Evolutionary conservation across 2,329 filamentous ascomycete species (phyloP), one percentile per base, ranked within the genome.

Genomic region (Amphichorda felina): DNA sequence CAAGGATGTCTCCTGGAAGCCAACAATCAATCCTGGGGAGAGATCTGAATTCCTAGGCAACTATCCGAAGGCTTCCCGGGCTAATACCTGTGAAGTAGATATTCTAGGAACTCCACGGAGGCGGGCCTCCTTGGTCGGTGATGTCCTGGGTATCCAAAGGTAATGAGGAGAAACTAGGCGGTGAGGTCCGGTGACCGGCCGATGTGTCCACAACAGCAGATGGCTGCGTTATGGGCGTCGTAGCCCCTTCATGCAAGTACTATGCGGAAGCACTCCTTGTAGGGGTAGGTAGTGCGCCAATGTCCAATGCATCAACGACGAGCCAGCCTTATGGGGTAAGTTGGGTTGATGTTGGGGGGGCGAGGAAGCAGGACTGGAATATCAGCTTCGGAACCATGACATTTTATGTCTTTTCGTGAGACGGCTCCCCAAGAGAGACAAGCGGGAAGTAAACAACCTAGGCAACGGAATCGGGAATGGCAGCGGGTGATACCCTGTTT

Each of bases 321-420:
- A 19, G 25, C 25, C 25, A 35, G 24, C 33, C 33, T 35, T 22
- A 26, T 15, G n/a, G 33, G 22, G 33, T 35, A 4, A 22, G 27
- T 16, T 36, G 16, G 30, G 24, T 34, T 13, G 24, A 14, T 8
- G 25, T 17, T 8, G 36, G 30, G 22, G 16, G 21, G 16, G n/a
- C 16, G 17, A 33, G 17, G 37, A 33, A 16, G 24, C 11, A 30
- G 8, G 19, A 26, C 25, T 14, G 21, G 10, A 17, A 17, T 2
- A 24, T 36, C 37, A 39, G 34, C 29, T 28, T 18, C 15, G 33
- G 34, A 33, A 24, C 25, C 21, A 19, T 18, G 33, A 30, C 29
- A 33, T 39, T 25, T 39, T 36, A 36, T 36, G 34, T 39, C 38
- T 39, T 28, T 28, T n/a, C 19, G 6, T 24, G 6, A 24, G 19